Base-by-base conservation (phyloP, 139 green algal species). In the Diplosphaera chodatii region DNA sequence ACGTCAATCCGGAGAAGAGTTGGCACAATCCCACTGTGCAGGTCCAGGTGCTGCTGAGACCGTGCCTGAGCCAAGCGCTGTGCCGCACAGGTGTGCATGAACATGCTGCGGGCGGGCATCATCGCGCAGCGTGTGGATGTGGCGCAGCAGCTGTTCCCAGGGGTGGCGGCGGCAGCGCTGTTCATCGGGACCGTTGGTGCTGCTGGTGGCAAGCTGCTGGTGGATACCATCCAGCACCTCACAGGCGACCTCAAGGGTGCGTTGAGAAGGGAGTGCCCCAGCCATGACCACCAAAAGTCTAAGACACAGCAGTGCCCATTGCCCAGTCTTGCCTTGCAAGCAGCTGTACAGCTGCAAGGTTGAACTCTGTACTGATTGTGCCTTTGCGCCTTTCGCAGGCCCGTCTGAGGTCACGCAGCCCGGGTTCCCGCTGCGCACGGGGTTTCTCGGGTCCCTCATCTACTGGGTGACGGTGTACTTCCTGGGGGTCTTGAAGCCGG, bases 151-250 rank as follows among this genome's bases (percentile, higher is more conserved):
- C 27, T 78, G 34, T 83, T 74, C 69, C 83, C 83, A 0, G 78
- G 78, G 0, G 74, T 84, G 1, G 18, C 82, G 5, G 74, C 74
- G 1, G 83, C 80, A 13, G 78, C 83, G 0, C 64, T 88, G 0
- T 33, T 88, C 2, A 62, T 88, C 25, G 83, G 83, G 69, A 87
- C 78, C 2, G 40, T 88, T 28, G 78, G 68, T 0, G 83, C 71
- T 18, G 66, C 34, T 18, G 83, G 78, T 28, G 83, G 83, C 74
- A 78, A 79, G 40, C 32, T 88, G 10, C 41, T 76, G 0, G 40
- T 73, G 2, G 83, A 88, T 33, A 66, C 48, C 23, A 65, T 88
- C 16, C 33, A 67, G 0, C 20, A 56, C 29, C 68, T 66, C 32
- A 76, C 65, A 33, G 78, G 78, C 22, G 64, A 70, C 23, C 64